A percentile compares a stretch with the other conserved stretches of the same genome.
Evolutionary conservation across 2,329 filamentous ascomycete species (phyloP).

Genomic region (Malbranchea zuffiana): DNA sequence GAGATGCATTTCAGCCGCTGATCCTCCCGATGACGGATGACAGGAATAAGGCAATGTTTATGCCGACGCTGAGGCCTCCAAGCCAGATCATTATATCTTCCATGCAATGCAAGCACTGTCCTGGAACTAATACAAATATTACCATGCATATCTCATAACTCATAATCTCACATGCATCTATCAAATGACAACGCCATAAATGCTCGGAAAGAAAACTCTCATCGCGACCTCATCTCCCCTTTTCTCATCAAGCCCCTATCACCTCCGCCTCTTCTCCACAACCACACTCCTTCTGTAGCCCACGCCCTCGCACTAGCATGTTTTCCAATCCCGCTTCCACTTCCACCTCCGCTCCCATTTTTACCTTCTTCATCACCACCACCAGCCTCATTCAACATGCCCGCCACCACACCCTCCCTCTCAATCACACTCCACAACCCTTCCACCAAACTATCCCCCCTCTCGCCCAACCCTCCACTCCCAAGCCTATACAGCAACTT

Average conservation of each 20-base stretch:
- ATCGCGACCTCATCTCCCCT: slow-evolving; percentile 13
- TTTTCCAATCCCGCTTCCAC: slow-evolving; percentile 24
- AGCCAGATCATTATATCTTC: too few relatives aligned
- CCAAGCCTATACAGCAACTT: slow-evolving; percentile 76
- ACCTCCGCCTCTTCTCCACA: slow-evolving; percentile 60
- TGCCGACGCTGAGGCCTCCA: too few relatives aligned
- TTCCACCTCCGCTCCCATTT: background rate
- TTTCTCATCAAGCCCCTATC: slow-evolving; percentile 32
- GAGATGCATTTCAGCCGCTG: too few relatives aligned
- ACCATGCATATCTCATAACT: too few relatives aligned
- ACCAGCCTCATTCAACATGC: slow-evolving; percentile 62
- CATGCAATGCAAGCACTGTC: too few relatives aligned
- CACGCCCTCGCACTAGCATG: slow-evolving; percentile 75
- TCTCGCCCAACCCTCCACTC: slow-evolving; percentile 55
- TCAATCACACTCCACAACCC: slow-evolving; percentile 77
- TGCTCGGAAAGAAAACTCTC: too few relatives aligned
- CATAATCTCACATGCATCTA: too few relatives aligned
- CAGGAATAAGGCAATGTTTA: too few relatives aligned
- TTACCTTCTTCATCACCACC: slow-evolving; percentile 40
- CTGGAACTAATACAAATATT: too few relatives aligned
- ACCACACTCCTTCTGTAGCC: slow-evolving; percentile 81
- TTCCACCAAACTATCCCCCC: slow-evolving; percentile 54
- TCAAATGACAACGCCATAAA: too few relatives aligned
- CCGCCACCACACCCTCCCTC: slow-evolving; percentile 64
- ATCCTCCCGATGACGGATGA: too few relatives aligned